phyloP scores from a whole-genome alignment of 1,139 yeast species.

The Kodamaea fungicola region DNA sequence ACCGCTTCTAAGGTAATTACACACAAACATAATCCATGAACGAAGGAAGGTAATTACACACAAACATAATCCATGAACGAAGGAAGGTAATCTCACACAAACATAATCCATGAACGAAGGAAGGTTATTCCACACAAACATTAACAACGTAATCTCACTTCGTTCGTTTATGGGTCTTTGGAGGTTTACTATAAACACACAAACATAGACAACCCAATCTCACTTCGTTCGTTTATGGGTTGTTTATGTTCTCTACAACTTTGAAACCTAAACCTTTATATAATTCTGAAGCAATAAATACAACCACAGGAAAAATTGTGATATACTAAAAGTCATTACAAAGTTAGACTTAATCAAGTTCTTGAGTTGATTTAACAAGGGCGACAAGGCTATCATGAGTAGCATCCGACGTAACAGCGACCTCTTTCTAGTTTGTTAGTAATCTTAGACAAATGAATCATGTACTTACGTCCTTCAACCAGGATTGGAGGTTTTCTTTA shows the following conservation, averaged over 20 bases:
- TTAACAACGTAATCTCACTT: too few species aligned
- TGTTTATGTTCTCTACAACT: too few species aligned
- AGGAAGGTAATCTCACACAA: too few species aligned
- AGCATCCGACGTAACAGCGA: constrained; percentile 46
- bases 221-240: too few species aligned
- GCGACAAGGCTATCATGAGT: constrained; percentile 46
- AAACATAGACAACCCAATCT: neutral
- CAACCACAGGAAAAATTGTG: constrained; percentile 15
- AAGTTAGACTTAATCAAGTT: constrained; percentile 20
- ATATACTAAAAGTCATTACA: constrained; percentile 19
- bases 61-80: too few species aligned
- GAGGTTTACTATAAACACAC: too few species aligned
- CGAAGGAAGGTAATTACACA: too few species aligned
- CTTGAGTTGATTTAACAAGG: constrained; percentile 44
- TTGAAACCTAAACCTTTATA: constrained; percentile 1
- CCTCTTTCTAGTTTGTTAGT: constrained; percentile 45
- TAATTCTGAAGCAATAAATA: constrained; percentile 4
- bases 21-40: too few species aligned
- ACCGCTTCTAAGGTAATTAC: too few species aligned
- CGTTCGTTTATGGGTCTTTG: too few species aligned
- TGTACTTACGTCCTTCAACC: constrained; percentile 32
- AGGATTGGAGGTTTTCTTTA: constrained; percentile 36
- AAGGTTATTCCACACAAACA: too few species aligned
- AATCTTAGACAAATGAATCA: constrained; percentile 6
- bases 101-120: too few species aligned